Percentiles rank a stretch among this genome's conserved stretches.
phyloP scores from a whole-genome alignment of 345 rosid species.

The Conringia planisiliqua region DNA sequence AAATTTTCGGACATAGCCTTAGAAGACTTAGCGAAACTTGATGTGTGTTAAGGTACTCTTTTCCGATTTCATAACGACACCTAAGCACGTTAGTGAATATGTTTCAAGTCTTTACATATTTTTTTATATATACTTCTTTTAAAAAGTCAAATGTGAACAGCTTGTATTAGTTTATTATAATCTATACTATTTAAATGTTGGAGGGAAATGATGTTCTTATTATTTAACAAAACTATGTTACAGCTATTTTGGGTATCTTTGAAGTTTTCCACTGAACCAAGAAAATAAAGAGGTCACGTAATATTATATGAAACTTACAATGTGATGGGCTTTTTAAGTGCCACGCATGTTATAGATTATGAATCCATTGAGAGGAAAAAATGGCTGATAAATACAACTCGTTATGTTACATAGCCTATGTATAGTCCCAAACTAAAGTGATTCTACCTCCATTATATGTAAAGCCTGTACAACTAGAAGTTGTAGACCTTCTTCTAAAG shows the following conservation, averaged over 20 bases:
- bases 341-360: slow-evolving; percentile 14
- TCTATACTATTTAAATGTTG: background rate
- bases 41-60: background rate
- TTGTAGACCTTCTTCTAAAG: background rate
- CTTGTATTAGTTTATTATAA: background rate
- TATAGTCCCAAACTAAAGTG: background rate
- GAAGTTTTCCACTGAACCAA: slow-evolving; percentile 6
- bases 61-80: slow-evolving; percentile 19
- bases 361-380: background rate
- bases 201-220: background rate
- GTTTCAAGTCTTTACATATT: background rate
- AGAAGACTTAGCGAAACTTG: background rate
- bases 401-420: background rate
- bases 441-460: too few relatives aligned
- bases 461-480: too few relatives aligned
- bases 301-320: background rate
- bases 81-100: slow-evolving; percentile 26
- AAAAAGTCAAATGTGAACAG: slow-evolving; percentile 17
- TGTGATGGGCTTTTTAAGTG: slow-evolving; percentile 20
- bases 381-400: background rate
- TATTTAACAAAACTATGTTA: background rate
- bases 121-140: background rate
- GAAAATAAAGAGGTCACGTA: background rate
- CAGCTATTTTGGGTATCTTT: slow-evolving; percentile 25
- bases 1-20: background rate